Conservation (phyloP, 768 basidiomycete genomes). For the Amanita phalloides region DNA sequence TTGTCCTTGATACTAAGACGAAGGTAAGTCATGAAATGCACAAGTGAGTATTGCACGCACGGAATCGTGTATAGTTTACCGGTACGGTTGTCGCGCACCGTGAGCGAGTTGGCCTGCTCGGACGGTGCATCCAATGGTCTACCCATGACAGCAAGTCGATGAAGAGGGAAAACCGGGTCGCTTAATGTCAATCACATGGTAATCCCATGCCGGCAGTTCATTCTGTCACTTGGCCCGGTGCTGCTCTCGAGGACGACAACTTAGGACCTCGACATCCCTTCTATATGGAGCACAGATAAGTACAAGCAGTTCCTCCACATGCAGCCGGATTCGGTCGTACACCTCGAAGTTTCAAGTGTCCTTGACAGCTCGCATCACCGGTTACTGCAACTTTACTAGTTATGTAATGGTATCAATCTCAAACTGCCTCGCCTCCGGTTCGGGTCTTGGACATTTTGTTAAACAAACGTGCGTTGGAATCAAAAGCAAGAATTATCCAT, state of each 20-base stretch:
- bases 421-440: too few relatives aligned
- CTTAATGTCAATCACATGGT: background rate
- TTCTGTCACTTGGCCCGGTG: too few relatives aligned
- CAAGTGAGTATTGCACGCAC: slow-evolving; percentile 30
- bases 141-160: slow-evolving; percentile 15
- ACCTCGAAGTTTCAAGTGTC: too few relatives aligned
- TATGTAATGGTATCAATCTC: too few relatives aligned
- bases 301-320: too few relatives aligned
- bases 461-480: too few relatives aligned
- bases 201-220: background rate
- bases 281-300: too few relatives aligned
- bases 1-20: slow-evolving; percentile 66
- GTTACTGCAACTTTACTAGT: background rate
- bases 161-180: background rate
- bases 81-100: slow-evolving; percentile 77
- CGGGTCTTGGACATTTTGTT: too few relatives aligned
- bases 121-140: slow-evolving; percentile 10
- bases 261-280: too few relatives aligned
- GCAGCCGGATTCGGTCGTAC: too few relatives aligned
- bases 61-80: slow-evolving; percentile 67
- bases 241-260: background rate
- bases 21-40: background rate
- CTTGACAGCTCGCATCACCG: too few relatives aligned
- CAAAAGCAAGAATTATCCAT: too few relatives aligned
- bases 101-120: slow-evolving; percentile 29